These are phyloP conservation scores for Echium plantagineum DNA, from an alignment of 257 asterid species.

Conservation along the genomic window DNA sequence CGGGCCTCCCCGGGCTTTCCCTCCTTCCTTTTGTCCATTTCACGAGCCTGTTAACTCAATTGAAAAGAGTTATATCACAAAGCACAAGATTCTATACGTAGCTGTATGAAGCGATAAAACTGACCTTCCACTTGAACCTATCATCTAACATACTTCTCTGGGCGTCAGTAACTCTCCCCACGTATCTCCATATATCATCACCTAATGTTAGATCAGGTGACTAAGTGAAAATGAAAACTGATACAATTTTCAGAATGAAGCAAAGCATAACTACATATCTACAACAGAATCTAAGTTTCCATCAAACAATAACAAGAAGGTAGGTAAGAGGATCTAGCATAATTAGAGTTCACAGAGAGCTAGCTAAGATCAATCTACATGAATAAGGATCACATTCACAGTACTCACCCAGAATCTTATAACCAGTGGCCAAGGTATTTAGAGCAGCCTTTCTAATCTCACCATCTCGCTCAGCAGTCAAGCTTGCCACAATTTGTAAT, in stretches of 20 bases:
- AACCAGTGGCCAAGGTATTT: constrained; percentile 85
- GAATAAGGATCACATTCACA: constrained; percentile 4
- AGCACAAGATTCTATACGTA: neutral
- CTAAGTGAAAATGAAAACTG: neutral
- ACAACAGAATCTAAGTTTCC: neutral
- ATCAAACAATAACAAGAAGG: constrained; percentile 2
- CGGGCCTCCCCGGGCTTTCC: constrained; percentile 97
- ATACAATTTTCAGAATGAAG: neutral
- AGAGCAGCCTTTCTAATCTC: constrained; percentile 91
- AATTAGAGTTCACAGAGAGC: neutral
- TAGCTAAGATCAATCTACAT: neutral
- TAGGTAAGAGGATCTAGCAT: neutral
- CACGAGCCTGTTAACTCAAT: constrained; percentile 61
- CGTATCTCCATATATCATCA: constrained; percentile 96
- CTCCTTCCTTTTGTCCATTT: constrained; percentile 94
- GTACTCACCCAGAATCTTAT: constrained; percentile 88
- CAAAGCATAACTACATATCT: neutral
- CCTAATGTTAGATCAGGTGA: constrained; percentile 34
- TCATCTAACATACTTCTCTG: constrained; percentile 99
- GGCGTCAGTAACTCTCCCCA: constrained; percentile 90
- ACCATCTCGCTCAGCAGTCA: constrained; percentile 97
- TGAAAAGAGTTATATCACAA: neutral
- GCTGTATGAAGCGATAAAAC: neutral
- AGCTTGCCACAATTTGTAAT: constrained; percentile 92
- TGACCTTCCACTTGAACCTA: constrained; percentile 96